Evolutionary conservation across 495 filamentous ascomycete genomes (phyloP).

Genomic region (Penicillium paradoxum): DNA sequence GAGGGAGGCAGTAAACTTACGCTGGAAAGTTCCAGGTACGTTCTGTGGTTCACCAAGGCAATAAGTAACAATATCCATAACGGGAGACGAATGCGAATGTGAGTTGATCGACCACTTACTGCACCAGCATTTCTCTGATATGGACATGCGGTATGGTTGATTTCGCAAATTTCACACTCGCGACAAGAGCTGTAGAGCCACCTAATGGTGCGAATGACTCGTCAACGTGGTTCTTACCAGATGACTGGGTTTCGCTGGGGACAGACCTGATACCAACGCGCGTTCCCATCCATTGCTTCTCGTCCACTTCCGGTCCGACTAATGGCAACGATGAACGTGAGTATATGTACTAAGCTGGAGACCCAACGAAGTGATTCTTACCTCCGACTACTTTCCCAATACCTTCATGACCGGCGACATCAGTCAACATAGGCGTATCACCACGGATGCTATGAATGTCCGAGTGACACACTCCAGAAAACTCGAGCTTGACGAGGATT

Average conservation of each 20-base stretch:
- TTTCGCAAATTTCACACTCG: slow-evolving; percentile 41
- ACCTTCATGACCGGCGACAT: slow-evolving; percentile 44
- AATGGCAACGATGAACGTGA: not conserved
- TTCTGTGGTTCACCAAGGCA: slow-evolving; percentile 21
- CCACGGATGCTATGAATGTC: slow-evolving; percentile 42
- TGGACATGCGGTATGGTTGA: slow-evolving; percentile 43
- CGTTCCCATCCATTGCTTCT: slow-evolving; percentile 30
- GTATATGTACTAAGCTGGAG: not conserved
- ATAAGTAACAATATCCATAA: not conserved
- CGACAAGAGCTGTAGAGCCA: slow-evolving; percentile 45
- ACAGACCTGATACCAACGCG: slow-evolving; percentile 38
- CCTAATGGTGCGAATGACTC: slow-evolving; percentile 12
- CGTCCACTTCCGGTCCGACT: slow-evolving; percentile 32
- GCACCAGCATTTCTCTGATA: slow-evolving; percentile 42
- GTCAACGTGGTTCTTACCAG: not conserved
- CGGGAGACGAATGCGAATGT: not conserved
- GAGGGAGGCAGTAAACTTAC: too few species aligned
- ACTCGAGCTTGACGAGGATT: slow-evolving; percentile 40
- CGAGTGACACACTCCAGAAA: slow-evolving; percentile 41
- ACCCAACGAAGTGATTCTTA: slow-evolving; percentile 3
- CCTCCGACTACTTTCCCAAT: slow-evolving; percentile 37
- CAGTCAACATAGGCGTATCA: slow-evolving; percentile 43
- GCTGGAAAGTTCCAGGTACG: slow-evolving; percentile 44
- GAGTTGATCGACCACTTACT: slow-evolving; percentile 13
- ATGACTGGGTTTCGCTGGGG: not conserved